Evolutionary conservation across 129 eudicot genomes (phyloP).

Genomic region (Calendula officinalis): DNA sequence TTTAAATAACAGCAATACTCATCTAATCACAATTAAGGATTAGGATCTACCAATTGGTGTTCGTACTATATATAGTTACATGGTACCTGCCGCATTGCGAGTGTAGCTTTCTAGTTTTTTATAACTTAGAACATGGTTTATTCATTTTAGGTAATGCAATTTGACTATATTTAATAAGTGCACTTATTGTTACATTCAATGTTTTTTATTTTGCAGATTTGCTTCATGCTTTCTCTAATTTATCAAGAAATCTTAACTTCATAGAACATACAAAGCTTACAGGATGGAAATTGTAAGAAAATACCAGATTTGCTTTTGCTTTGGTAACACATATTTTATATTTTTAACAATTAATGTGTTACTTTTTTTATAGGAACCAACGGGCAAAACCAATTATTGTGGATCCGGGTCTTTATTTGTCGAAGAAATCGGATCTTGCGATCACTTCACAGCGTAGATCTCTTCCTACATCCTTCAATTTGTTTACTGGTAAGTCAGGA

Average conservation of each 20-base stretch:
- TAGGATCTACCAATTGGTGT: no score
- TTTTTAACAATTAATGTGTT: background rate
- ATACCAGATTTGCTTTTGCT: background rate
- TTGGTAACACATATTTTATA: background rate
- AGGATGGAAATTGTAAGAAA: constrained; percentile 96
- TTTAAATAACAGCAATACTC: no score
- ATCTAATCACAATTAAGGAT: no score
- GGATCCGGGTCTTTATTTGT: constrained; percentile 92
- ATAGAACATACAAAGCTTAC: constrained; percentile 82
- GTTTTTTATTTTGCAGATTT: constrained; percentile 62
- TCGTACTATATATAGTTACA: no score
- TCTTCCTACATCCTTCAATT: constrained; percentile 81
- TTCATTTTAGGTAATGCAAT: background rate
- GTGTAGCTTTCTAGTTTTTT: no score
- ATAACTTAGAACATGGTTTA: no score
- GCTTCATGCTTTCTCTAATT: constrained; percentile 85
- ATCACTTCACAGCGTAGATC: constrained; percentile 86
- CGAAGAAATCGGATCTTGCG: constrained; percentile 94
- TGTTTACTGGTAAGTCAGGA: constrained; percentile 75
- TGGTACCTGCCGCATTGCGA: no score
- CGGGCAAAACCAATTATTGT: constrained; percentile 88
- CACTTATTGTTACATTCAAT: background rate
- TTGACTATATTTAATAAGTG: background rate
- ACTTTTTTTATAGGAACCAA: constrained; percentile 63
- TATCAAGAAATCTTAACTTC: constrained; percentile 86